Conservation (phyloP, 306 rosid genomes). For the Medicago ruthenica region DNA sequence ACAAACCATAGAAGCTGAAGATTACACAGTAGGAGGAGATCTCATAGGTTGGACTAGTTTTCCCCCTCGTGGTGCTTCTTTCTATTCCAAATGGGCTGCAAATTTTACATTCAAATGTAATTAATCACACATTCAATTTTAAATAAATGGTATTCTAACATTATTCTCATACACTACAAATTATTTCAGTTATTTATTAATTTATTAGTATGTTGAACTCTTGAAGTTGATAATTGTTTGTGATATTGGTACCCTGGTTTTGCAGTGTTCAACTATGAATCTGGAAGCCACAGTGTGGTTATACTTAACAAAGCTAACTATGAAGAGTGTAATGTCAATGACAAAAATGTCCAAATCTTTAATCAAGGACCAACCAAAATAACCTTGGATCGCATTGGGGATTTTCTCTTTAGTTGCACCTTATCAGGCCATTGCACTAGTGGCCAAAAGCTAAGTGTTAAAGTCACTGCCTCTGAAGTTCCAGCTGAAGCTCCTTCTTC, state of each 20-base stretch:
- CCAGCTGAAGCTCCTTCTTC: neutral
- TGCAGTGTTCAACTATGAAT: constrained; percentile 49
- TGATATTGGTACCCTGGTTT: neutral
- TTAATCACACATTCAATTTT: neutral
- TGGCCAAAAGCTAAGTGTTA: constrained; percentile 61
- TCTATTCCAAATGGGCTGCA: constrained; percentile 54
- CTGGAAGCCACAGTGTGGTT: constrained; percentile 47
- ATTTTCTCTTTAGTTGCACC: constrained; percentile 47
- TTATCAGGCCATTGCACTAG: constrained; percentile 47
- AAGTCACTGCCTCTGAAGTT: constrained; percentile 10
- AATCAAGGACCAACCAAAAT: constrained; percentile 37
- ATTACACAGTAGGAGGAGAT: constrained; percentile 53
- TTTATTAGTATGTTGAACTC: too few species aligned
- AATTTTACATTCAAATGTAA: constrained; percentile 40
- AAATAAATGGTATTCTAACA: too few species aligned
- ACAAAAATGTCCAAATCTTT: neutral
- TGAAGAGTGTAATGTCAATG: constrained; percentile 10
- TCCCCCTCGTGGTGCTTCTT: constrained; percentile 47
- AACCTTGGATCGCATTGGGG: constrained; percentile 8
- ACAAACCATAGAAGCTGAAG: constrained; percentile 37
- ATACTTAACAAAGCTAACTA: constrained; percentile 29
- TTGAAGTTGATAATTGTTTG: neutral
- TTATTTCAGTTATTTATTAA: too few species aligned
- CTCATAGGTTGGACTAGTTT: constrained; percentile 50
- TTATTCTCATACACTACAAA: too few species aligned